Evolutionary conservation across 331 rosid genomes (phyloP), one percentile per base, ranked within the genome.

Genomic region (Ulmus americana): DNA sequence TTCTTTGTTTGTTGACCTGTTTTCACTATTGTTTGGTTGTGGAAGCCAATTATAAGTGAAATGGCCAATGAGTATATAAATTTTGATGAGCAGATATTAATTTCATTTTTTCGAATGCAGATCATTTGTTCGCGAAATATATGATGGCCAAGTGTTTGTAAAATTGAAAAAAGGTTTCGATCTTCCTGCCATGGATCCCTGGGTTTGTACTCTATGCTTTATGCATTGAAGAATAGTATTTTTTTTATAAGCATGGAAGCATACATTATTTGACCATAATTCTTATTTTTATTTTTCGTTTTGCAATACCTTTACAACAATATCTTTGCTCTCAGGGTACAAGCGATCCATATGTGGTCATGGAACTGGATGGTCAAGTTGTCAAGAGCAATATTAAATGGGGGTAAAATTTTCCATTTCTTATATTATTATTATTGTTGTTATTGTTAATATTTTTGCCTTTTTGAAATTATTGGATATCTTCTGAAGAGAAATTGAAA

Each of bases 141-240:
- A 92, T 72, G 88, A 89, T 55, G 98, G 98, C 9, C 95, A 83
- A 46, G 76, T 92, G 44, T 79, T 80, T 55, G 59, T 92, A 58
- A 92, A 83, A 84, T 80, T 92, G 83, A 87, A 86, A 76, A 85
- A 86, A 73, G 98, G 98, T 40, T 20, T 79, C 68, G 66, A 79
- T 61, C 81, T 92, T 60, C 98, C 97, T 53, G 91, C 91, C 66
- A 92, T 89, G 97, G 97, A 92, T 76, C 96, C 81, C 54, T 92
- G 98, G 98, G 97, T 92, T 68, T 55, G 88, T 76, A 69, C 4
- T 50, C 42, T 65, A 43, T 49, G 56, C 45, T 65, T 60, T 67
- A 44, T 53, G 40, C 43, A 39, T 44, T 9, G 44, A 45, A 38
- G 45, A 52, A 14, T 42, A 50, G 7, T 39, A 28, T 28, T 28